A percentile compares a stretch with the other conserved stretches of the same genome.
Conservation (phyloP, 805 yeast genomes). For the Cyberlindnera amylophila region DNA sequence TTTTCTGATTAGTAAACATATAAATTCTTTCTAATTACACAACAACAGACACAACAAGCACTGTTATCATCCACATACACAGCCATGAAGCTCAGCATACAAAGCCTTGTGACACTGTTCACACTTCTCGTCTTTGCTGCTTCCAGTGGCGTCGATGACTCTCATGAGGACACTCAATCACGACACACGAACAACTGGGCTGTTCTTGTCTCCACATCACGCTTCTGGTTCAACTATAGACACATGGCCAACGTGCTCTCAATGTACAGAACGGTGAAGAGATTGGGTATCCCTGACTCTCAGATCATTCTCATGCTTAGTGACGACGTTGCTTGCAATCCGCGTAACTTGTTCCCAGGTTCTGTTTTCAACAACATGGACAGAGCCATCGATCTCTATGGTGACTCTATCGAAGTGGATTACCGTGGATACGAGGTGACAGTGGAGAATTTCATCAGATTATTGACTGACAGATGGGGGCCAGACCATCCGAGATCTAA, state of each 20-base stretch:
- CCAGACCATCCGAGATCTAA: conserved; percentile 91
- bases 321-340: conserved; percentile 96
- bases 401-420: conserved; percentile 93
- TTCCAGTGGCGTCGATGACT: conserved; percentile 1
- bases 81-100: conserved; percentile 1
- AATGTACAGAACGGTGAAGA: conserved; percentile 91
- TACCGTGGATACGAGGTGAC: conserved; percentile 98
- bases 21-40: too few species aligned
- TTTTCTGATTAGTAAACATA: not conserved
- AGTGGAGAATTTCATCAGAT: conserved; percentile 90
- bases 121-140: conserved; percentile 3
- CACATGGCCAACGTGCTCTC: conserved; percentile 96
- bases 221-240: conserved; percentile 98
- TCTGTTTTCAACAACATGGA: conserved; percentile 92
- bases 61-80: too few species aligned
- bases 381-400: conserved; percentile 87
- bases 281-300: conserved; percentile 96
- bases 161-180: conserved; percentile 17
- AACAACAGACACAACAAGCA: too few species aligned
- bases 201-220: conserved; percentile 88
- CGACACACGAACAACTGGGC: conserved; percentile 72
- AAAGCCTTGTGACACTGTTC: not conserved
- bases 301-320: conserved; percentile 94
- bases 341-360: conserved; percentile 94
- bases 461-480: conserved; percentile 94